Base-by-base conservation (phyloP, 1,284 basidiomycete genomes). In the Apiotrichum gracile region DNA sequence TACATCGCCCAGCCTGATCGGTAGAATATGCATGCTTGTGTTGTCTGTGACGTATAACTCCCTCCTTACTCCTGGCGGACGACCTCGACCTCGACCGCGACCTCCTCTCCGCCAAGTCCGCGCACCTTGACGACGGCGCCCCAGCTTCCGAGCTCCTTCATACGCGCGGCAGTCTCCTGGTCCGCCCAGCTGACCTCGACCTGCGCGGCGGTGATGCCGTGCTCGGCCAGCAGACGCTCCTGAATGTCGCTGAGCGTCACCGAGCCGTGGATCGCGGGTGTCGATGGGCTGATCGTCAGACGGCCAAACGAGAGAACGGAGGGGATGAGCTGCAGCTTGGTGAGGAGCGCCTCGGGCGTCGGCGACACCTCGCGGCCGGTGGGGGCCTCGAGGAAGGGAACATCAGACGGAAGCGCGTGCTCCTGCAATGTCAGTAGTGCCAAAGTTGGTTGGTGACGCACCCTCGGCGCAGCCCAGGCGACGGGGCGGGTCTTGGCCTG, bases 201-300 rank as follows among this genome's bases (percentile, higher is more conserved):
- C 2, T 64, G 64, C 21, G 17, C 34, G 5, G 44, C 41, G 1
- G 48, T 31, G 19, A 70, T 51, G 5, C 55, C 62, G 41, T 52
- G 57, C 29, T 65, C 52, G 7, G 47, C 49, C 5, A 51, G 58
- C 17, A 72, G 49, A 16, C 48, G 48, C 24, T 61, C 58, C 8
- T 52, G 31, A 7, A 73, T 60, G 50, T 73, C 67, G 4, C 56
- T 59, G 14, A 69, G 51, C 5, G 68, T 69, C 6, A 73, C 47
- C 9, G 67, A 69, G 22, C 69, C 69, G 53, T 69, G 65, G 42
- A 73, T 48, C 22, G 64, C 56, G 5, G 60, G 47, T n/a, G 61
- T 58, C 26, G 49, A 41, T 2, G 64, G 56, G 21, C 63, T 61
- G 39, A 65, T 61, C 14, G 69, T 69, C 17, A 65, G 59, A 27